Percentiles rank a stretch among this genome's conserved stretches.
phyloP scores from a whole-genome alignment of 371 early-diverging fungal species.

The Mucor sp. region DNA sequence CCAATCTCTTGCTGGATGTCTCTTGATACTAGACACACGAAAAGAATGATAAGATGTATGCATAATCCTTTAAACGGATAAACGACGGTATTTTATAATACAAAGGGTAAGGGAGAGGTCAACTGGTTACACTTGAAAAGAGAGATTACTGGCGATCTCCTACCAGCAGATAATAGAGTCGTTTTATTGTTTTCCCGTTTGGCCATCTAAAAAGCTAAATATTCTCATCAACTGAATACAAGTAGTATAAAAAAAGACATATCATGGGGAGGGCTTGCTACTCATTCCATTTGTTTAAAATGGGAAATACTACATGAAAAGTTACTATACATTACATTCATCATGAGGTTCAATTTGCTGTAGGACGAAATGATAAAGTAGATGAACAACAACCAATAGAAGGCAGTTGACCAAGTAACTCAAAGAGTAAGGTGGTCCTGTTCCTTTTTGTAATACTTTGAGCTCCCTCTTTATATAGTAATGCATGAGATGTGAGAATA shows the following conservation, averaged over 20 bases:
- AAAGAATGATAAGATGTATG: background rate
- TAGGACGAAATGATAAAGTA: slow-evolving; percentile 15
- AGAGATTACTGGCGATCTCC: background rate
- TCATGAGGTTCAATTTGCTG: slow-evolving; percentile 13
- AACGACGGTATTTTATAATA: background rate
- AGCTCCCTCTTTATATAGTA: slow-evolving; percentile 13
- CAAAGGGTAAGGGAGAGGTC: background rate
- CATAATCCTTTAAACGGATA: background rate
- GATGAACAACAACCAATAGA: slow-evolving; percentile 15
- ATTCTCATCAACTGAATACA: background rate
- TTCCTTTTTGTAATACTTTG: background rate
- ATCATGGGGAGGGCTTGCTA: background rate
- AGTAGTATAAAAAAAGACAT: background rate
- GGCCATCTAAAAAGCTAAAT: background rate
- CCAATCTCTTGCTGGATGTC: too few relatives aligned
- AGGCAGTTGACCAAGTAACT: background rate
- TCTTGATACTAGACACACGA: background rate
- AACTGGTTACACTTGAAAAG: background rate
- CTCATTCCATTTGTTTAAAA: background rate
- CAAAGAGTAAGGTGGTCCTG: background rate
- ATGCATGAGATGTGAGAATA: slow-evolving; percentile 18
- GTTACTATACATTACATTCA: background rate
- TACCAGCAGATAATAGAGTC: background rate
- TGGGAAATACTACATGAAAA: background rate
- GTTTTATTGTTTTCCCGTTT: background rate